phyloP scores from a whole-genome alignment of 495 filamentous ascomycete species.

The Xylaria curta region DNA sequence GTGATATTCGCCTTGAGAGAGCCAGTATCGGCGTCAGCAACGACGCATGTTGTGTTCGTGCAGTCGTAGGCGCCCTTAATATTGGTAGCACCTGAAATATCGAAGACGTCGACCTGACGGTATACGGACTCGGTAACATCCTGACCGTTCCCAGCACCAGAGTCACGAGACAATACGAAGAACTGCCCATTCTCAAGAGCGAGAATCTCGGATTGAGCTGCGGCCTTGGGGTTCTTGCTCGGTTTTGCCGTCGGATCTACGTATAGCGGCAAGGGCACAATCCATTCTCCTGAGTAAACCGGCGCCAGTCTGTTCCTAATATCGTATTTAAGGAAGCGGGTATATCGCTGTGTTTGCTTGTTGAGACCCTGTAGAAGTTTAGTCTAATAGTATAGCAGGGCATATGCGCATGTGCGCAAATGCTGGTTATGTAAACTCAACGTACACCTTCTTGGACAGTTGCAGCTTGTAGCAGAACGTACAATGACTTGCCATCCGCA shows the following conservation, averaged over 20 bases:
- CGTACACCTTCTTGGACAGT: slow-evolving; percentile 69
- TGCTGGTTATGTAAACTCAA: background rate
- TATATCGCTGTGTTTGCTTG: slow-evolving; percentile 59
- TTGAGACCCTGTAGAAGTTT: slow-evolving; percentile 37
- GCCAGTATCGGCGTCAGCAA: slow-evolving; percentile 48
- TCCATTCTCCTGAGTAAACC: slow-evolving; percentile 66
- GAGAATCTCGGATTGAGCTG: slow-evolving; percentile 77
- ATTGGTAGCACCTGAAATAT: slow-evolving; percentile 69
- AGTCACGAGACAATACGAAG: slow-evolving; percentile 74
- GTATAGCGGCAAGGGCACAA: slow-evolving; percentile 70
- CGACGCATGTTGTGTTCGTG: slow-evolving; percentile 31
- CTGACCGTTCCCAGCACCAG: slow-evolving; percentile 64
- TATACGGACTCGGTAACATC: slow-evolving; percentile 62
- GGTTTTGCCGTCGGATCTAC: slow-evolving; percentile 45
- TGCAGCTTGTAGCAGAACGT: slow-evolving; percentile 72
- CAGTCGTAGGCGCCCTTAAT: slow-evolving; percentile 65
- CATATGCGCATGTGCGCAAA: background rate
- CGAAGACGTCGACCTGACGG: slow-evolving; percentile 77
- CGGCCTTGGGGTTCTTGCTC: slow-evolving; percentile 52
- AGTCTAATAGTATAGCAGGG: background rate
- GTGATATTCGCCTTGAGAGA: slow-evolving; percentile 62
- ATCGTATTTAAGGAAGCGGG: slow-evolving; percentile 70
- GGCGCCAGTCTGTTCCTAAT: slow-evolving; percentile 46
- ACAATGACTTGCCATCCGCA: slow-evolving; percentile 69
- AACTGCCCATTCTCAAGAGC: slow-evolving; percentile 68